Evolutionary conservation across 257 asterid genomes (phyloP), one percentile per base, ranked within the genome.

Genomic region (Gardenia jasminoides): DNA sequence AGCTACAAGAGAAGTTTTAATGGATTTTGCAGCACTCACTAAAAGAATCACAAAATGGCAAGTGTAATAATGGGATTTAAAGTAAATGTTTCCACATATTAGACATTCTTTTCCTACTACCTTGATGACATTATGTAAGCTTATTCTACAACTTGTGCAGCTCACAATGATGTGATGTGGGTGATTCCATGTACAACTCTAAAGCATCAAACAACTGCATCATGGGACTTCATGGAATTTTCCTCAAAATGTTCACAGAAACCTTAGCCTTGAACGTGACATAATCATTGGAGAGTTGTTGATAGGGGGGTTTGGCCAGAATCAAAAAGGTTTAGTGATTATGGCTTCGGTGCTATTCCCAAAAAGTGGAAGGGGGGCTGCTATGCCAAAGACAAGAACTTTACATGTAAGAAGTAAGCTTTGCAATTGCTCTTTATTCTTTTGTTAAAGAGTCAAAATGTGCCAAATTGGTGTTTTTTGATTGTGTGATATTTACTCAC

Each of bases 1-100:
- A 87, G 91, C 81, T 87, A 85, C 81, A 87, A 68, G 47, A 81
- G 89, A 74, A 85, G 91, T 72, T 85, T 88, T 82, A 88, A 88
- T 54, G 91, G 87, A 39, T n/a, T 86, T 86, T 67, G 87, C 87
- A 15, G 91, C 91, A 13, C 91, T 88, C 28, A 88, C 85, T 4
- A 86, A 82, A 89, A 88, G 74, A 79, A 70, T 48, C 72, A 82
- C 31, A 84, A 82, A 61, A 44, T 86, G 50, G 84, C 88, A 70
- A 70, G 80, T 59, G 2, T 19, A 56, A 20, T 56, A n/a, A n/a
- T n/a, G n/a, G n/a, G n/a, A n/a, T n/a, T 19, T 20, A n/a, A n/a
- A n/a, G 20, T 56, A 4, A 36, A 33, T 15, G 67, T n/a, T 52
- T 6, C 13, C 46, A n/a, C 0, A 30, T 52, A 7, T 7, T 16